phyloP scores from a whole-genome alignment of 306 rosid species.

The Ormosia semicastrata region DNA sequence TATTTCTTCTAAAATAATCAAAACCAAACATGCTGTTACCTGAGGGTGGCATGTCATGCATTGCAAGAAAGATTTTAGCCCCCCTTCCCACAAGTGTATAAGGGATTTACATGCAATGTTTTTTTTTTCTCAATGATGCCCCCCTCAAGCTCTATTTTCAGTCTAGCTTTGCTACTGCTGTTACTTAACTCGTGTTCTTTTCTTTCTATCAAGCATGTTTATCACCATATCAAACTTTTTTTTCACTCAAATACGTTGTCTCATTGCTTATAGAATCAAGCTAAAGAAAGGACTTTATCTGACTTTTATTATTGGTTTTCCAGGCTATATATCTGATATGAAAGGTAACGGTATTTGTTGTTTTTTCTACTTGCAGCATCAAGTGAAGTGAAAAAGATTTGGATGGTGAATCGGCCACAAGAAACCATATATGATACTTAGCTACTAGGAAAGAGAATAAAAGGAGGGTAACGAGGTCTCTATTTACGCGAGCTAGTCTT shows the following conservation, averaged over 20 bases:
- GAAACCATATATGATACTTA: background rate
- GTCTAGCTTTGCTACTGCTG: too few species aligned
- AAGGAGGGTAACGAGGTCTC: background rate
- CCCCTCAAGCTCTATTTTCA: too few species aligned
- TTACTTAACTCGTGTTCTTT: background rate
- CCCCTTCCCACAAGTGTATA: too few species aligned
- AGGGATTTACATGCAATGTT: too few species aligned
- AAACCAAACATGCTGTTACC: too few species aligned
- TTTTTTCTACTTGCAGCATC: slow-evolving; percentile 9
- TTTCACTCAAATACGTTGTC: too few species aligned
- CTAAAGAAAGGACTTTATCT: background rate
- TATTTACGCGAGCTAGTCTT: background rate
- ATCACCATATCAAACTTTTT: too few species aligned
- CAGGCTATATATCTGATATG: background rate
- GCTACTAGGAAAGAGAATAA: background rate
- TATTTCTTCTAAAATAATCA: too few species aligned
- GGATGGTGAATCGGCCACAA: background rate
- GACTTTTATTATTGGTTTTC: background rate
- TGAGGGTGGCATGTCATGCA: too few species aligned
- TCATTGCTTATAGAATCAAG: background rate
- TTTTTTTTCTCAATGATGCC: too few species aligned
- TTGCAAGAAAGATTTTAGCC: too few species aligned
- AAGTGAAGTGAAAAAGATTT: background rate
- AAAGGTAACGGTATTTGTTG: background rate
- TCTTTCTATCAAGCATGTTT: background rate